These are phyloP conservation scores for Pezicula carpinea DNA, from an alignment of 2,329 filamentous ascomycete genomes.

Conservation along the genomic window DNA sequence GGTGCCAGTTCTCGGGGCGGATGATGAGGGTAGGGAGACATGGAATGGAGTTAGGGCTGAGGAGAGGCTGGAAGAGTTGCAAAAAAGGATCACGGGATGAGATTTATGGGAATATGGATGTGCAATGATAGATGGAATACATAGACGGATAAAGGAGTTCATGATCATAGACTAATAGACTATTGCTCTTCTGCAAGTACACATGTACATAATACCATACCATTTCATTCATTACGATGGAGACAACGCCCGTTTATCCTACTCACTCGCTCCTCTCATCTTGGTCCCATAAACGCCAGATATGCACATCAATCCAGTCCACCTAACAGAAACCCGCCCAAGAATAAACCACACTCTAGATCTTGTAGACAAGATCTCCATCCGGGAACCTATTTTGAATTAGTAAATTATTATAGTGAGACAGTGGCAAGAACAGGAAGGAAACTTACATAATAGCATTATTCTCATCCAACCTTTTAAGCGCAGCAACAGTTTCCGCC, in stretches of 20 bases:
- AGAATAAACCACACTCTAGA: slow-evolving; percentile 38
- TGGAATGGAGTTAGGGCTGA: slow-evolving; percentile 57
- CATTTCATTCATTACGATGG: neutral
- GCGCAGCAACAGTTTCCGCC: slow-evolving; percentile 69
- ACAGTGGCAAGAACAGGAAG: neutral
- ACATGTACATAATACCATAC: neutral
- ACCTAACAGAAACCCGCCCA: neutral
- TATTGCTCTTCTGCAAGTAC: neutral
- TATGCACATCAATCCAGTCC: slow-evolving; percentile 2
- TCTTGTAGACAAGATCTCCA: slow-evolving; percentile 66
- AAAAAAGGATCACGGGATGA: slow-evolving; percentile 3
- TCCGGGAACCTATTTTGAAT: slow-evolving; percentile 45
- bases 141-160: neutral
- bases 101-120: neutral
- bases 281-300: slow-evolving; percentile 2
- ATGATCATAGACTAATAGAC: neutral
- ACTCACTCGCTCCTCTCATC: neutral
- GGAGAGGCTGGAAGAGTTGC: slow-evolving; percentile 47
- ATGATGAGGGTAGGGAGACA: slow-evolving; percentile 44
- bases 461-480: slow-evolving; percentile 73
- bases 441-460: slow-evolving; percentile 87
- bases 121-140: neutral
- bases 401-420: neutral
- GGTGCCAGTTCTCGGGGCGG: slow-evolving; percentile 55
- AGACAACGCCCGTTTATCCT: neutral